Conservation (phyloP, 805 yeast genomes). For the Candida vaughaniae region DNA sequence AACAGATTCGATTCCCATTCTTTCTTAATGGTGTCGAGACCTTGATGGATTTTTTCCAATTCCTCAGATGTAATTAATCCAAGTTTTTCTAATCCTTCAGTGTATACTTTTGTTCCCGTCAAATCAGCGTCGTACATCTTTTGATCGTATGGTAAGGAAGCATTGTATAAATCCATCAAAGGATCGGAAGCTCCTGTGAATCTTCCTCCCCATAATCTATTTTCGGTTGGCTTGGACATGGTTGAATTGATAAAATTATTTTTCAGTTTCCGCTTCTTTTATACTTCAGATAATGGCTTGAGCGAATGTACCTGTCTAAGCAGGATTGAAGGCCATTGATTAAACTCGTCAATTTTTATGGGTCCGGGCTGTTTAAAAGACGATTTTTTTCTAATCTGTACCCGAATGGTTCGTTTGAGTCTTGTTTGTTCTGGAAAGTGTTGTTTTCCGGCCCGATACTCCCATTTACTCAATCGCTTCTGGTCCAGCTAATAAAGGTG, state of each 20-base stretch:
- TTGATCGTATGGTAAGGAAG: slow-evolving; percentile 93
- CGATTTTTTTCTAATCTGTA: too few species aligned
- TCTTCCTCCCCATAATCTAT: slow-evolving; percentile 96
- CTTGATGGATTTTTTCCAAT: slow-evolving; percentile 76
- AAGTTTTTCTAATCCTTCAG: slow-evolving; percentile 77
- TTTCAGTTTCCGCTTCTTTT: too few species aligned
- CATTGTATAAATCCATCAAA: slow-evolving; percentile 94
- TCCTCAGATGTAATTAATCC: slow-evolving; percentile 75
- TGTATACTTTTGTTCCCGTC: slow-evolving; percentile 91
- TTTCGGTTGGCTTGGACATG: slow-evolving; percentile 53
- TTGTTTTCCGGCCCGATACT: too few species aligned
- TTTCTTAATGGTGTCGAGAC: slow-evolving; percentile 63
- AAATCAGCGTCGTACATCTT: slow-evolving; percentile 93
- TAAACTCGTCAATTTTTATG: too few species aligned
- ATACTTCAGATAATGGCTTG: too few species aligned
- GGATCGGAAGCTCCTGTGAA: slow-evolving; percentile 98
- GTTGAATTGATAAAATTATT: slow-evolving; percentile 1
- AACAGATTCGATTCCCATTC: slow-evolving; percentile 81
- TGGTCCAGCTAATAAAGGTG: too few species aligned
- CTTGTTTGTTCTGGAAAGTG: too few species aligned
- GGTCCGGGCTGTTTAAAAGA: too few species aligned
- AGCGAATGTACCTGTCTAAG: too few species aligned
- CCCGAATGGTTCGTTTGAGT: too few species aligned
- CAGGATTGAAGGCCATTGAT: too few species aligned
- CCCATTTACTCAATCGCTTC: too few species aligned